Evolutionary conservation across 2,329 filamentous ascomycete genomes (phyloP).

Genomic region (Phialemonium atrogriseum): DNA sequence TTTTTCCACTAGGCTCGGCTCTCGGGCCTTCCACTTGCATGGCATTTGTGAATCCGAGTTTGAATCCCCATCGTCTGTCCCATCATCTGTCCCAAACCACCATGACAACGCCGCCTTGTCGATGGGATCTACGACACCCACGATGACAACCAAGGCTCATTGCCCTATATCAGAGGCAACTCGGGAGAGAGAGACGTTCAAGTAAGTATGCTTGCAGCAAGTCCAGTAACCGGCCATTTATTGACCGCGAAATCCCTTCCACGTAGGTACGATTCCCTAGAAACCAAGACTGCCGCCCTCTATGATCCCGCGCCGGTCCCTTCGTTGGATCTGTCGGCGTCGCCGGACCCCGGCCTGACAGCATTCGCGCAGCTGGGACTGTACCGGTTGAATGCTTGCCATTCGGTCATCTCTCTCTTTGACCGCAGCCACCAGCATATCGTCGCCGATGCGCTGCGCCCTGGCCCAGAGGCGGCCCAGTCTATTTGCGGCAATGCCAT

Average conservation of each 20-base stretch:
- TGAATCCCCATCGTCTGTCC: too few relatives aligned
- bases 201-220: slow-evolving; percentile 10
- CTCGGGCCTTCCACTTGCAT: too few relatives aligned
- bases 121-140: too few relatives aligned
- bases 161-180: slow-evolving; percentile 8
- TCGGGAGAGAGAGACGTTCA: slow-evolving; percentile 17
- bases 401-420: slow-evolving; percentile 42
- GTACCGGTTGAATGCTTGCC: slow-evolving; percentile 30
- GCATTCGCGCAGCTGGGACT: slow-evolving; percentile 41
- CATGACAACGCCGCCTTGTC: too few relatives aligned
- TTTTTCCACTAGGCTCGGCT: too few relatives aligned
- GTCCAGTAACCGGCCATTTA: background rate
- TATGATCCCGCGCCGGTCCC: slow-evolving; percentile 6
- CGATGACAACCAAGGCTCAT: too few relatives aligned
- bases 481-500: slow-evolving; percentile 21
- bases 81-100: too few relatives aligned
- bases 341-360: slow-evolving; percentile 31
- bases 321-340: slow-evolving; percentile 9
- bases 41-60: too few relatives aligned
- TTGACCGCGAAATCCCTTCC: slow-evolving; percentile 1
- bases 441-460: slow-evolving; percentile 39
- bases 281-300: slow-evolving; percentile 9
- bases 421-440: slow-evolving; percentile 38
- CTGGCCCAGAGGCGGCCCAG: slow-evolving; percentile 12
- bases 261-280: slow-evolving; percentile 13